Evolutionary conservation across 2,329 filamentous ascomycete genomes (phyloP).

Genomic region (Mycocentrospora acerina): DNA sequence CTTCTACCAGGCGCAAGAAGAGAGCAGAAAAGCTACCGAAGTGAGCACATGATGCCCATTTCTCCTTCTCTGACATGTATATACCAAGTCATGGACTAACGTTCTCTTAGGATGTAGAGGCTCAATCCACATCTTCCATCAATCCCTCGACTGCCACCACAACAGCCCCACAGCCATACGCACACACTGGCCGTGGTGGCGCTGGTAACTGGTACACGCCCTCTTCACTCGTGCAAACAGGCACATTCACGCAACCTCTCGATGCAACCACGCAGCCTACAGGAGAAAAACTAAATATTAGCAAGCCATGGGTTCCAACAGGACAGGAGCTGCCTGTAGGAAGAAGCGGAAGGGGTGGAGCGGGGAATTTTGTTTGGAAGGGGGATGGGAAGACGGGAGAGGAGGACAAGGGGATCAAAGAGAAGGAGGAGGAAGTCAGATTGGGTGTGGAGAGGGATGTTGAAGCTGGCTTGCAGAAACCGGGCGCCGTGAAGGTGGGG

Average conservation of each 20-base stretch:
- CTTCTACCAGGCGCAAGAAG: constrained; percentile 39
- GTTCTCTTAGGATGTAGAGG: no score
- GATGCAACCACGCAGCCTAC: constrained; percentile 34
- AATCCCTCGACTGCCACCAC: constrained; percentile 15
- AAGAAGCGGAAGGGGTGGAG: constrained; percentile 46
- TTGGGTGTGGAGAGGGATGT: constrained; percentile 45
- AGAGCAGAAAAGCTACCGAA: constrained; percentile 32
- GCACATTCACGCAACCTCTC: constrained; percentile 37
- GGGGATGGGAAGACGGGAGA: constrained; percentile 33
- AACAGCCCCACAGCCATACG: constrained; percentile 41
- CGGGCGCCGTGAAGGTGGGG: constrained; percentile 42
- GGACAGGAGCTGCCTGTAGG: constrained; percentile 37
- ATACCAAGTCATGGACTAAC: no score
- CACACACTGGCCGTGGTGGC: constrained; percentile 49
- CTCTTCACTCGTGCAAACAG: constrained; percentile 40
- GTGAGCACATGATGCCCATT: no score
- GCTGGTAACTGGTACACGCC: constrained; percentile 52
- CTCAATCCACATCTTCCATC: constrained; percentile 10
- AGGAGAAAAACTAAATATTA: constrained; percentile 25
- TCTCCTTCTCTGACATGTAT: no score
- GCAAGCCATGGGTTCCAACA: constrained; percentile 40
- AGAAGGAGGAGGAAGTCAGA: constrained; percentile 30
- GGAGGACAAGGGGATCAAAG: constrained; percentile 29
- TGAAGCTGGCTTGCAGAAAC: constrained; percentile 43
- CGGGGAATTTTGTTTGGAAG: constrained; percentile 51